Evolutionary conservation across 805 yeast species (phyloP), one percentile per base, ranked within the genome.

Genomic region (Clavispora santaluciae): DNA sequence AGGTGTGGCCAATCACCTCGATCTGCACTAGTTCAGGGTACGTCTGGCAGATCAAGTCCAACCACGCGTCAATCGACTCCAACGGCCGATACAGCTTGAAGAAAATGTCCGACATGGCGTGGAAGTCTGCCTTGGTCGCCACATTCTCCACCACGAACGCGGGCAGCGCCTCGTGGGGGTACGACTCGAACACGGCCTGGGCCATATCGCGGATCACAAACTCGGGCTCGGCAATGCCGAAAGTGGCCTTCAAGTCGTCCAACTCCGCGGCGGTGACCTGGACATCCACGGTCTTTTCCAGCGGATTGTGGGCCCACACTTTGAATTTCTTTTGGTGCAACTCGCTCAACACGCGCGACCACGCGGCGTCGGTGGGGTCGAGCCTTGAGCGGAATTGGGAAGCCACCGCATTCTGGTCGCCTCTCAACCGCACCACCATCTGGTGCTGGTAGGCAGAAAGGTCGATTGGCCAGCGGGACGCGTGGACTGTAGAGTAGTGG

Each of bases 1-100:
- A 78, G 0, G 95, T 85, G 42, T 72, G 71, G 2, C 96, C 97
- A 12, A 87, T 75, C 51, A 73, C 67, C 56, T 84, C 88, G 13
- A 85, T 58, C 3, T 60, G 61, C n/a, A 86, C 73, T 7, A 83
- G 52, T 8, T 79, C 73, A 0, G 95, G 87, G 57, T 75, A 86
- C 1, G 85, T 72, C 40, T 73, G 70, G 44, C 70, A 68, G 16
- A 88, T 54, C 17, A 80, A 51, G 35, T 78, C 83, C 48, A 83
- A 68, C 95, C 95, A 87, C 1, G 80, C 66, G 51, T 86, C 73
- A 15, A 89, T 81, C 4, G 87, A 75, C 22, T 75, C 74, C 44
- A 86, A 64, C 22, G 83, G 78, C 44, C 90, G 70, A 61, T 79
- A 88, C 38, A 78, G 81, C 45, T 72, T 74, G 60, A 88, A 88